These are phyloP conservation scores for Alternaria burnsii DNA, from an alignment of 2,329 filamentous ascomycete species.

Conservation along the genomic window DNA sequence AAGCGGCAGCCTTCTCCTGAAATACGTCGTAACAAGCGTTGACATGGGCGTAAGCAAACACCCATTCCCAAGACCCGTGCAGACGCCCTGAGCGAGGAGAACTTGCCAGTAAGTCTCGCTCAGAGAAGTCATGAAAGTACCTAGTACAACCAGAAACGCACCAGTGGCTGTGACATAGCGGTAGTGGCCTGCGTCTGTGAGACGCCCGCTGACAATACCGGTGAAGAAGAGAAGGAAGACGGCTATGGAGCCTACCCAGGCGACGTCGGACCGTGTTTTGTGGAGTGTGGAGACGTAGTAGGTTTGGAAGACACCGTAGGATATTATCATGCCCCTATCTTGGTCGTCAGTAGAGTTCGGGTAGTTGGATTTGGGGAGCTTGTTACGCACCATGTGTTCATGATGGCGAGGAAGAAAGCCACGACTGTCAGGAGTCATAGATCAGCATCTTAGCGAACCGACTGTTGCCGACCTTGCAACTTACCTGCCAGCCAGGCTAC, in stretches of 20 bases:
- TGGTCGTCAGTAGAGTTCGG: background rate
- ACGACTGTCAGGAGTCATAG: background rate
- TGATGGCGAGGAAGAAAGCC: background rate
- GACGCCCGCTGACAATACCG: conserved; percentile 56
- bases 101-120: conserved; percentile 55
- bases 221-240: conserved; percentile 57
- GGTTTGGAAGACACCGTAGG: conserved; percentile 42
- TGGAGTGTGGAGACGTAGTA: conserved; percentile 34
- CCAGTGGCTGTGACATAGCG: conserved; percentile 51
- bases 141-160: conserved; percentile 52
- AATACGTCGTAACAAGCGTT: conserved; percentile 2
- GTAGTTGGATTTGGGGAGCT: background rate
- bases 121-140: conserved; percentile 59
- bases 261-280: conserved; percentile 56
- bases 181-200: conserved; percentile 59
- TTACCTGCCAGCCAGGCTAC: background rate
- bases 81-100: conserved; percentile 36
- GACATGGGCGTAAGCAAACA: background rate
- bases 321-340: conserved; percentile 38
- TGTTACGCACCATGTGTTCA: background rate
- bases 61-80: conserved; percentile 36
- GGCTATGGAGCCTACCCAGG: conserved; percentile 61
- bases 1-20: background rate
- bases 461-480: background rate
- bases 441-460: background rate